Evolutionary conservation across 345 rosid species (phyloP), one percentile per base, ranked within the genome.

Genomic region (Fremontodendron californicum): DNA sequence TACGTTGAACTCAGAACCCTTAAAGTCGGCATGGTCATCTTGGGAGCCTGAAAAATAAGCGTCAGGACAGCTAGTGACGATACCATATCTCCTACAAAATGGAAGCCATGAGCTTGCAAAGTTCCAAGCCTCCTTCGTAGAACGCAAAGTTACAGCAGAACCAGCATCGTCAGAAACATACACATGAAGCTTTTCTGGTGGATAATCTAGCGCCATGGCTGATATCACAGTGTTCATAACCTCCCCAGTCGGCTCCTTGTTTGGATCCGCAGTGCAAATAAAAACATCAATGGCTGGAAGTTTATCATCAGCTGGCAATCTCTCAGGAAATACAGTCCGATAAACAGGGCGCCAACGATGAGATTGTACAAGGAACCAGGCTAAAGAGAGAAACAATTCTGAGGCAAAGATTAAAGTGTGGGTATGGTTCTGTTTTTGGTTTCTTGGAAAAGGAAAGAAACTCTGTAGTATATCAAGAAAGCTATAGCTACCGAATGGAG

Each of bases 61-160:
- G n/a, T 43, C 55, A 18, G 73, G 57, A 11, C 40, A 71, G 1
- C 76, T 73, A 1, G 73, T 75, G 70, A 33, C 58, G 75, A 82
- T 37, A 64, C 67, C 75, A 16, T 58, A 80, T 79, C 12, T 83
- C 78, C 58, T 82, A 57, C 93, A 86, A 74, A 86, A 89, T 6
- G 91, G 90, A 46, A 88, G 69, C 93, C 93, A 89, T 11, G 12
- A 23, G 67, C 75, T 78, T 0, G 88, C 89, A 43, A 89, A 88
- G 52, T 23, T 76, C 40, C 71, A 81, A 27, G 91, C 90, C 71
- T 79, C 90, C 78, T 74, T 79, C 75, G 78, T 75, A 46, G 81
- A 83, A 19, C 2, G 16, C 80, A 86, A 61, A 11, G 90, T 89
- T 64, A 81, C 9, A 1, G 81, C 58, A 9, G 57, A 69, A 29